phyloP scores from a whole-genome alignment of 1,284 basidiomycete species.

The Vanrija sp. region DNA sequence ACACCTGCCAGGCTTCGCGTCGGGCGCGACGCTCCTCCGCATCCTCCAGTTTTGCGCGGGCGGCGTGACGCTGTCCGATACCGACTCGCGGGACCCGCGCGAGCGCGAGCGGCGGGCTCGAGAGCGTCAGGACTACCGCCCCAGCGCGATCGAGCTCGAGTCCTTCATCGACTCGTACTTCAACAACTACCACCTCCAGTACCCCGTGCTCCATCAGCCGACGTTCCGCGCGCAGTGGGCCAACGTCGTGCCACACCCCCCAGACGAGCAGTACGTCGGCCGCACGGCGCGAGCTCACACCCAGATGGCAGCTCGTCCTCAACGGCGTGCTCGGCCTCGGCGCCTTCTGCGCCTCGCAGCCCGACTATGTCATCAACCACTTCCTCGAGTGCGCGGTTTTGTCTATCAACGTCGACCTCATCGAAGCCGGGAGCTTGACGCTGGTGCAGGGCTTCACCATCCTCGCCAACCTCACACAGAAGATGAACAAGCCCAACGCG shows the following conservation, averaged over 20 bases:
- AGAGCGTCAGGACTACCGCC: background rate
- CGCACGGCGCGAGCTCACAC: background rate
- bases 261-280: constrained; percentile 11
- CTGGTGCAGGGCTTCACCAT: constrained; percentile 27
- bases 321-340: constrained; percentile 24
- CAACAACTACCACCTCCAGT: constrained; percentile 6
- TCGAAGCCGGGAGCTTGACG: constrained; percentile 23
- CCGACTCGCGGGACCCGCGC: background rate
- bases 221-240: constrained; percentile 26
- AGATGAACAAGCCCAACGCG: constrained; percentile 25
- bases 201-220: constrained; percentile 15
- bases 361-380: constrained; percentile 20
- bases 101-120: too few species aligned
- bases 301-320: constrained; percentile 11
- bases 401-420: constrained; percentile 15
- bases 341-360: constrained; percentile 22
- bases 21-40: constrained; percentile 21
- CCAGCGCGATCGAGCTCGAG: background rate
- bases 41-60: constrained; percentile 21
- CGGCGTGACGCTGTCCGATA: constrained; percentile 1
- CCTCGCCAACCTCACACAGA: constrained; percentile 29
- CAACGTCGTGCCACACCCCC: constrained; percentile 22
- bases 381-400: constrained; percentile 20
- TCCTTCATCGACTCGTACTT: constrained; percentile 9
- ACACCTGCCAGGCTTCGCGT: constrained; percentile 16